Evolutionary conservation across 805 yeast genomes (phyloP).

Genomic region (Saturnispora zaruensis): DNA sequence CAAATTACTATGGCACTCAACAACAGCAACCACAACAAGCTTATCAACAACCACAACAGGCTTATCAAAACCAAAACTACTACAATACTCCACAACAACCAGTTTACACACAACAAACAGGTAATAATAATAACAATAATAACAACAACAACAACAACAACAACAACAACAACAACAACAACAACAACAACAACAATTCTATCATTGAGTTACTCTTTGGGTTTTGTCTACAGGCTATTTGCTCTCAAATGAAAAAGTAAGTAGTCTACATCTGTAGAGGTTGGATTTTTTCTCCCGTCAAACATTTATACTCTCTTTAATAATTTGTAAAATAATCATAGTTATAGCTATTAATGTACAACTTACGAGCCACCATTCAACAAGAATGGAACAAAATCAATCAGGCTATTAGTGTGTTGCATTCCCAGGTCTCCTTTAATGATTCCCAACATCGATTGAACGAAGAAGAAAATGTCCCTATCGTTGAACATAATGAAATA

Average conservation of each 20-base stretch:
- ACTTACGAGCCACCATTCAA: not conserved
- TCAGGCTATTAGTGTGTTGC: not conserved
- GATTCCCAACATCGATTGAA: not conserved
- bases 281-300: not conserved
- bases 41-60: slow-evolving; percentile 20
- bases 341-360: not conserved
- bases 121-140: slow-evolving; percentile 15
- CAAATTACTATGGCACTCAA: slow-evolving; percentile 15
- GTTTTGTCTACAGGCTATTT: slow-evolving; percentile 1
- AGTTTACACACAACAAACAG: slow-evolving; percentile 19
- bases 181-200: slow-evolving; percentile 13
- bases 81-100: slow-evolving; percentile 29
- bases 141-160: slow-evolving; percentile 19
- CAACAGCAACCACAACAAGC: slow-evolving; percentile 17
- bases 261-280: not conserved
- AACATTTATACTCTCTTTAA: not conserved
- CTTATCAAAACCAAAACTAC: slow-evolving; percentile 19
- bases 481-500: slow-evolving; percentile 5
- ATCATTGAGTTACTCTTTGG: not conserved
- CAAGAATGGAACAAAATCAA: not conserved
- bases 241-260: slow-evolving; percentile 1
- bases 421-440: not conserved
- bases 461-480: not conserved
- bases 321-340: not conserved
- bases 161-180: slow-evolving; percentile 19